These are phyloP conservation scores for Mortierella sp. DNA, from an alignment of 371 early-diverging fungal genomes.

Conservation along the genomic window DNA sequence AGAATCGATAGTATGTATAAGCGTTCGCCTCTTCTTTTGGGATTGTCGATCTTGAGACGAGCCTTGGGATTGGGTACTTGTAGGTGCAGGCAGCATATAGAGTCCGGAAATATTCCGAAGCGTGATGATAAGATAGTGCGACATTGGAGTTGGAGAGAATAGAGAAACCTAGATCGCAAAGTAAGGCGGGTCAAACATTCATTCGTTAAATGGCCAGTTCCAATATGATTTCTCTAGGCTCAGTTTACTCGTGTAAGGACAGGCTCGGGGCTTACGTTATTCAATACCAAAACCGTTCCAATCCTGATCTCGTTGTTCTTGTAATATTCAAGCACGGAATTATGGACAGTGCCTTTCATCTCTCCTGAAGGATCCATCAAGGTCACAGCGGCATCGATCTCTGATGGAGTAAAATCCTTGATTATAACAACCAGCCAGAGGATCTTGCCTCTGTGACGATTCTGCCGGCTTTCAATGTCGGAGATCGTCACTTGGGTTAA, in stretches of 20 bases:
- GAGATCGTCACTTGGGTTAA: constrained; percentile 30
- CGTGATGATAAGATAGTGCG: constrained; percentile 52
- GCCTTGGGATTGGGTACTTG: constrained; percentile 34
- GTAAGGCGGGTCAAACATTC: neutral
- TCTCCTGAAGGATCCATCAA: constrained; percentile 55
- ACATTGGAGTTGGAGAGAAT: constrained; percentile 44
- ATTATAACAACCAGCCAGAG: constrained; percentile 37
- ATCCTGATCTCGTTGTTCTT: constrained; percentile 55
- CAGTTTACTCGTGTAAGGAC: neutral
- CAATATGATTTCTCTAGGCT: neutral
- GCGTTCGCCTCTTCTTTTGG: constrained; percentile 19
- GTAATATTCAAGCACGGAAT: constrained; percentile 42
- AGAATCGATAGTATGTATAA: constrained; percentile 6
- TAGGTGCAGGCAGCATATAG: constrained; percentile 24
- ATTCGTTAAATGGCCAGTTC: neutral
- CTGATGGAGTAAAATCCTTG: constrained; percentile 37
- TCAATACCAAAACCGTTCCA: constrained; percentile 45
- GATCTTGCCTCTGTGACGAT: constrained; percentile 39
- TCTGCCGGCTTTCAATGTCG: constrained; percentile 33
- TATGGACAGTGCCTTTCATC: constrained; percentile 49
- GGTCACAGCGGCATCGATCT: constrained; percentile 51
- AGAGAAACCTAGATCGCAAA: constrained; percentile 34
- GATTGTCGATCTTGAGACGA: constrained; percentile 42
- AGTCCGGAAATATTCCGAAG: constrained; percentile 31
- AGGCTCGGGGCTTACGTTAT: constrained; percentile 18